Conservation (phyloP, 805 yeast genomes). For the Starmerella vaccinii region DNA sequence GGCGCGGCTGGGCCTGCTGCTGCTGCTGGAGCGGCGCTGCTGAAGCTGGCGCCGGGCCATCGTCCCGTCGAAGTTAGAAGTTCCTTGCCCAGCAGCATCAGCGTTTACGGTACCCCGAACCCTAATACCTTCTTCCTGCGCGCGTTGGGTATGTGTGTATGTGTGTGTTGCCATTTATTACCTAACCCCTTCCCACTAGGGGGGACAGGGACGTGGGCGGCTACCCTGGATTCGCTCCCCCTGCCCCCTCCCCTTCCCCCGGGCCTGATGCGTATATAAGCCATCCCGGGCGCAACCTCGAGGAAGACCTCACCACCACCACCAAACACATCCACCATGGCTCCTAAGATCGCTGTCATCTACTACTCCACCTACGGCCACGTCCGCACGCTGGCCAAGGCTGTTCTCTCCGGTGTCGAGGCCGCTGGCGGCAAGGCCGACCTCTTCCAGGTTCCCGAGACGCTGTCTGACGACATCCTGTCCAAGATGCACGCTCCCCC, state of each 20-base stretch:
- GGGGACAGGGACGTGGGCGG: too few species aligned
- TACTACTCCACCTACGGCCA: constrained; percentile 79
- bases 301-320: not conserved
- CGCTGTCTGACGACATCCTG: constrained; percentile 55
- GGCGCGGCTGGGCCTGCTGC: too few species aligned
- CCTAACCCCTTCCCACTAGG: too few species aligned
- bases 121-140: too few species aligned
- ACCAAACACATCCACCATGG: constrained; percentile 19
- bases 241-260: not conserved
- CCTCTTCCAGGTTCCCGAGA: constrained; percentile 72
- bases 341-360: constrained; percentile 57
- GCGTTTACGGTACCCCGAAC: too few species aligned
- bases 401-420: constrained; percentile 58
- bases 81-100: too few species aligned
- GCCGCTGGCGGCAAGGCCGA: constrained; percentile 61
- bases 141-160: too few species aligned
- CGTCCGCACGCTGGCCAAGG: constrained; percentile 55
- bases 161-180: too few species aligned
- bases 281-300: not conserved
- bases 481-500: constrained; percentile 53
- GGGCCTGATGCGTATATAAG: constrained; percentile 1
- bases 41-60: too few species aligned
- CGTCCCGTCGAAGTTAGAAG: too few species aligned
- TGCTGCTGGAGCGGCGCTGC: too few species aligned
- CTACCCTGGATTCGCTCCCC: not conserved